Evolutionary conservation across 371 early-diverging fungal species (phyloP), one percentile per base, ranked within the genome.

Genomic region (Apophysomyces variabilis): DNA sequence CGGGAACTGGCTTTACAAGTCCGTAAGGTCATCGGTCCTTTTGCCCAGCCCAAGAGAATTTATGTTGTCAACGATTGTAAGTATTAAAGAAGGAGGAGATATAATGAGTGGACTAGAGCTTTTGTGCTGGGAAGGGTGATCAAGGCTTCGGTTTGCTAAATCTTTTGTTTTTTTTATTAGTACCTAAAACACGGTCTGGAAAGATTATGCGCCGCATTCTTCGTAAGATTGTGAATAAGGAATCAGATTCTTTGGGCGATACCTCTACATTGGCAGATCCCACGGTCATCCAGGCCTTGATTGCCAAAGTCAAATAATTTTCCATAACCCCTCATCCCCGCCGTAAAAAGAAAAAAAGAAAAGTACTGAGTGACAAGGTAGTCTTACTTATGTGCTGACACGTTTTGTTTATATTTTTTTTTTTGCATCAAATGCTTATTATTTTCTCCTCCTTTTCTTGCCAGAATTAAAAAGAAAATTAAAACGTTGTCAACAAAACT

Each of bases 181-280:
- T 99, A 62, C 99, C 99, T 66, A 99, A 99, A 84, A 99, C 99
- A 8, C 89, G 98, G 11, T 93, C 93, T n/a, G 99, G 99, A 47
- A 99, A 99, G 80, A 94, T 99, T 71, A 94, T 97, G 90, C 87
- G 96, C 43, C 89, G 99, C 66, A 91, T 99, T 62, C 79, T 99
- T 77, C 85, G 98, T 66, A 97, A 96, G 85, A 87, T 97, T 68
- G 92, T 96, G 35, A 89, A 86, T 16, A 89, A 90, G 58, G 95
- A 97, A 64, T 84, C 88, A 11, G 92, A 91, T 71, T 87, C 90
- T 68, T 77, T 97, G 41, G 97, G 97, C 43, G 97, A 97, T 75
- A 76, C 89, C 62, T 89, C 88, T 21, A 96, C 98, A 1, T 78
- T 97, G 70, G 92, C 95, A n/a, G 96, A 98, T 56, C 95, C 95